These are phyloP conservation scores for Leishmania martiniquensis DNA, from an alignment of 208 protist genomes.

Conservation along the genomic window DNA sequence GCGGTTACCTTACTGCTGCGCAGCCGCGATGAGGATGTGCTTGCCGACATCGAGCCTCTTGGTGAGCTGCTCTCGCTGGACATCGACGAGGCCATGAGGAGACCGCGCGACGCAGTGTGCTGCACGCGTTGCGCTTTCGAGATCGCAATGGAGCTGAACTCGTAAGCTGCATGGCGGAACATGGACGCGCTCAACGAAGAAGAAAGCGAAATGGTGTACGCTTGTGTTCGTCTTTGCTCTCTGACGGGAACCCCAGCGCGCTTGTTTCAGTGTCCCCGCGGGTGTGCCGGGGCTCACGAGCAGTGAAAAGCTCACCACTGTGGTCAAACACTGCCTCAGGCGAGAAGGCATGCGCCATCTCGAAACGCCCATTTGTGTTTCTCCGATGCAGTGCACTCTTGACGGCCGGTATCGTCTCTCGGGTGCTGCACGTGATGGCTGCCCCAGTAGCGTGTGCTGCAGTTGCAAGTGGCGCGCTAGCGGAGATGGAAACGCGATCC, in stretches of 20 bases:
- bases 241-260: no score
- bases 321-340: background rate
- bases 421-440: background rate
- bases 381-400: background rate
- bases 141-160: slow-evolving; percentile 13
- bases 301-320: no score
- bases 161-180: no score
- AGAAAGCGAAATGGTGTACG: no score
- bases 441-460: background rate
- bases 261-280: no score
- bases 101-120: slow-evolving; percentile 12
- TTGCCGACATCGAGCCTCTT: slow-evolving; percentile 36
- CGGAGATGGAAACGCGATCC: background rate
- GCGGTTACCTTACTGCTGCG: slow-evolving; percentile 35
- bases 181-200: no score
- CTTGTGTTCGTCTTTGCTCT: no score
- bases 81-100: slow-evolving; percentile 42
- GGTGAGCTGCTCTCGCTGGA: slow-evolving; percentile 43
- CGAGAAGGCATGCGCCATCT: background rate
- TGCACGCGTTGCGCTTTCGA: slow-evolving; percentile 14
- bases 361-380: background rate
- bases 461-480: background rate
- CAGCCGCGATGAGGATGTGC: slow-evolving; percentile 25
- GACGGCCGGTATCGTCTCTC: background rate
- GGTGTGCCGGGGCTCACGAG: no score